These are phyloP conservation scores for Acacia melanoxylon DNA, from an alignment of 306 rosid species.

Conservation along the genomic window DNA sequence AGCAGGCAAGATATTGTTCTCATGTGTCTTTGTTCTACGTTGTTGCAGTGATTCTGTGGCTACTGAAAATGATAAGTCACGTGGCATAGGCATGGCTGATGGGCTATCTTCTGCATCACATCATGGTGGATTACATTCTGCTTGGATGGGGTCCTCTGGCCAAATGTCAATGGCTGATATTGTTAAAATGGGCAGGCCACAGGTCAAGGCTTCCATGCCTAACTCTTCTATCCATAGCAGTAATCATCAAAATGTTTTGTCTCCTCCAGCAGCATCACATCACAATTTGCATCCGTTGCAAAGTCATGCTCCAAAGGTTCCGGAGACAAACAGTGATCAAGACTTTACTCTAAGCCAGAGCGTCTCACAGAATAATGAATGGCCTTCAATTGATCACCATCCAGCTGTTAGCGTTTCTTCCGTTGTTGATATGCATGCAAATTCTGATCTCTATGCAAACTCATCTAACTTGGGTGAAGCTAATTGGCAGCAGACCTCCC, in stretches of 20 bases:
- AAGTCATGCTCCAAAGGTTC: constrained; percentile 50
- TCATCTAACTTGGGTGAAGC: constrained; percentile 46
- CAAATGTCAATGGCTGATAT: constrained; percentile 91
- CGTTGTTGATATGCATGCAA: constrained; percentile 46
- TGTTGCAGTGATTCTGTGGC: constrained; percentile 64
- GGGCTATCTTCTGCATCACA: constrained; percentile 58
- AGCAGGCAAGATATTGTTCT: constrained; percentile 5
- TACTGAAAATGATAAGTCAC: constrained; percentile 51
- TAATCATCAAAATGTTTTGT: constrained; percentile 44
- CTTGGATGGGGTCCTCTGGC: constrained; percentile 74
- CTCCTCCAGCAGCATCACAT: constrained; percentile 42
- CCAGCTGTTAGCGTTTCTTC: constrained; percentile 48
- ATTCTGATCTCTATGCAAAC: constrained; percentile 46
- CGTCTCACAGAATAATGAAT: constrained; percentile 56
- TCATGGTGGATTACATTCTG: constrained; percentile 63
- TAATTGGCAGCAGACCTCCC: constrained; percentile 48
- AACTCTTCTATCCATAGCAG: constrained; percentile 50
- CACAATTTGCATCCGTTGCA: constrained; percentile 51
- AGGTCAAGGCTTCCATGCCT: constrained; percentile 51
- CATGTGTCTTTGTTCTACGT: constrained; percentile 21
- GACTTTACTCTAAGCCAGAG: constrained; percentile 37
- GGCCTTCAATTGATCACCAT: constrained; percentile 80
- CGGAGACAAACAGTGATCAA: constrained; percentile 47
- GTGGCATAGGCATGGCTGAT: constrained; percentile 47
- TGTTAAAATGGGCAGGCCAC: constrained; percentile 71